Base-by-base conservation (phyloP, 108 stramenopile genomes). In the Fragilariopsis cylindrus region DNA sequence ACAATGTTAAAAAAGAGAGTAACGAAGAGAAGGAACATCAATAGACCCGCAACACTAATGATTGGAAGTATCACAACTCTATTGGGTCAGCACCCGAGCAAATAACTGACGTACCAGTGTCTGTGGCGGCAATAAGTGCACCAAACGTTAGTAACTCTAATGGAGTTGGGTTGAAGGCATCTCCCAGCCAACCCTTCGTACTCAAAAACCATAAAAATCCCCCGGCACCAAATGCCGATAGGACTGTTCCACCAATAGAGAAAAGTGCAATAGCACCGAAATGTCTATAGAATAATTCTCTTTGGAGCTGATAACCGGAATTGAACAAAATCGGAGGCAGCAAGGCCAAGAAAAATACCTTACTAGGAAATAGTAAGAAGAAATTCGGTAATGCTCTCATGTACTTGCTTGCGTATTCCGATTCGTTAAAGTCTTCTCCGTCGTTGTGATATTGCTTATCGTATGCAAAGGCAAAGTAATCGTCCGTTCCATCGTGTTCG, bases 311-410 rank as follows among this genome's bases (percentile, higher is more conserved):
- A 83, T 89, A 96, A 9, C 95, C 95, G 9, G 77, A 78, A 70
- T 93, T 86, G 81, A 92, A 93, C 43, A 96, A 84, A 65, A 96
- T 92, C 8, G 92, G 92, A 5, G 95, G 95, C 4, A 96, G 79
- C 60, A 93, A 75, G 7, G 75, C 77, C 70, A 91, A 52, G 79
- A 96, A 94, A 72, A 96, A 96, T 13, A 88, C 56, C 16, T 81
- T 79, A 39, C 85, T 77, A 53, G 79, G 71, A 75, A 93, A 93
- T 16, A 70, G 73, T 2, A 88, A 65, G 21, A 92, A 48, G 44
- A 76, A 53, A 21, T 77, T 64, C 12, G 66, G 66, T 48, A 68
- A 48, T 12, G 48, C 66, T 39, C 66, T 52, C 66, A 68, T 45
- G 12, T 68, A 68, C 50, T 68, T 49, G 50, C 50, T 52, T 7